Base-by-base conservation (phyloP, 208 protist genomes). In the Phytomonas sp. region DNA sequence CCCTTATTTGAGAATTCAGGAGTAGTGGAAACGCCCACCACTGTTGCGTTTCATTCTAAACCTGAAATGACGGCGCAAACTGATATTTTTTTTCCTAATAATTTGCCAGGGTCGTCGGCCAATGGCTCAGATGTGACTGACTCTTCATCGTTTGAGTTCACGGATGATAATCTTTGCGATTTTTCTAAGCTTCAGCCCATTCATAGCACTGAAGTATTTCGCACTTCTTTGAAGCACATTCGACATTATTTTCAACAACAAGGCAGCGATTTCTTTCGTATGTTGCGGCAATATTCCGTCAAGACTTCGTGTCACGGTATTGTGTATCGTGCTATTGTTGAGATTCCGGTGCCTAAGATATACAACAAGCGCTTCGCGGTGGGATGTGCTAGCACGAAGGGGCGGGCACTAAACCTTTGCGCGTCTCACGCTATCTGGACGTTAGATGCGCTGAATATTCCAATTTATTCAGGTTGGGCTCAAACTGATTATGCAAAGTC, bases 81-180 rank as follows among this genome's bases (percentile, higher is more conserved):
- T 56, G 45, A 56, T 56, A 56, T 4, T 56, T 56, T 26, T 11
- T 56, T 56, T 12, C 19, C 10, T 26, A 56, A 56, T 56, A 56
- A 56, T 19, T 19, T 7, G 8, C 1, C 45, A 56, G 19, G 19
- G 6, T 26, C 19, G 0, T 56, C 45, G 0, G 45, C 19, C 16
- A 56, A 56, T 56, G 45, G 23, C 45, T 26, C 1, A 19, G 45
- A 56, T 26, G 19, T 19, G 19, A 26, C 45, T 56, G 45, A 12
- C 19, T 0, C 45, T 56, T 56, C 45, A 26, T 56, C 45, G 19
- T 56, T 56, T 14, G 69, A 67, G 30, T 32, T 66, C 63, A 85
- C 66, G 12, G 90, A 95, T 72, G 88, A 95, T 32, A 78, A 49
- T 31, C 75, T 95, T 40, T 95, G 84, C 69, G 81, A 95, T 56